Evolutionary conservation across 169 alveolate genomes (phyloP).

Genomic region (Eimeria maxima): DNA sequence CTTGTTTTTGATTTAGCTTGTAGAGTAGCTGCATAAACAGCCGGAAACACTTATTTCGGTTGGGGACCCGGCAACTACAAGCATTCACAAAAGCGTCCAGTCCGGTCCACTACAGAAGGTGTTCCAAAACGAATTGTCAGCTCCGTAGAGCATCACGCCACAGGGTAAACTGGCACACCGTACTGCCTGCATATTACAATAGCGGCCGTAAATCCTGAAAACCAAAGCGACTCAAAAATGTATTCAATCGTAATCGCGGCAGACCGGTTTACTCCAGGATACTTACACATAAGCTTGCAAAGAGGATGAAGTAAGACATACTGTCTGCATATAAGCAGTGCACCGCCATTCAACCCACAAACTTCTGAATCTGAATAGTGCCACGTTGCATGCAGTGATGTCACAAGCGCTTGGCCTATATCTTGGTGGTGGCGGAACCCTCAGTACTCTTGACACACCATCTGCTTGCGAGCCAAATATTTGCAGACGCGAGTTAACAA

Average conservation of each 20-base stretch:
- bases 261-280: no score
- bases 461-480: neutral
- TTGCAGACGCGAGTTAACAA: neutral
- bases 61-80: neutral
- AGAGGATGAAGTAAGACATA: neutral
- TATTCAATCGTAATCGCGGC: no score
- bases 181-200: neutral
- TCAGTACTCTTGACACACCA: neutral
- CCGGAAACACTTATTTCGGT: neutral
- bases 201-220: no score
- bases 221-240: no score
- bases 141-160: neutral
- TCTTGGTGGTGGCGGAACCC: neutral
- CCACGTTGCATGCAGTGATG: neutral
- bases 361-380: neutral
- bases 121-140: neutral
- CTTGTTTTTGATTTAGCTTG: neutral
- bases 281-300: no score
- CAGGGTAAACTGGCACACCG: neutral
- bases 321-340: neutral
- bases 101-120: neutral
- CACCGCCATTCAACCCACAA: neutral
- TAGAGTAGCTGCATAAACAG: neutral
- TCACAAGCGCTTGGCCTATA: neutral
- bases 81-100: neutral